Evolutionary conservation across 129 eudicot genomes (phyloP), one percentile per base, ranked within the genome.

Genomic region (Scalesia atractyloides): DNA sequence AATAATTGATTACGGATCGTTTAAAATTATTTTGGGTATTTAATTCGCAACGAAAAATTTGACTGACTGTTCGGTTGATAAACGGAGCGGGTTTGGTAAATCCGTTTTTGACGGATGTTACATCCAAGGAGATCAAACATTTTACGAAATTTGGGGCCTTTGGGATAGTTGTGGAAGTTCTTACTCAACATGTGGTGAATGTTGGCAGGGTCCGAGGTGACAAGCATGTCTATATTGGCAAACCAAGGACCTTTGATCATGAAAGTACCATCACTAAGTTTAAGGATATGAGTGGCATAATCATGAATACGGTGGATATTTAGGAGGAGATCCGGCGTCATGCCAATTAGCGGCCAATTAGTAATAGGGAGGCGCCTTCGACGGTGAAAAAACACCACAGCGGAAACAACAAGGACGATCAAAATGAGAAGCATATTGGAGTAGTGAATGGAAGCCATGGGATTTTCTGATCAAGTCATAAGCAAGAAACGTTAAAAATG

Each of bases 141-240:
- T 70, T 68, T 58, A 3, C 80, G 72, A 41, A 79, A 82, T 4
- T 78, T 56, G 4, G 85, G 83, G n/a, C 85, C 88, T 50, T 84
- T 86, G 1, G 87, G 87, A 14, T 82, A 86, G 64, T 86, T 85
- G 5, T 71, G 36, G 61, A 84, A 84, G 65, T 73, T 77, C 15
- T 57, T 73, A 70, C 83, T 85, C 70, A 85, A 43, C 19, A 85
- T 39, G 64, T 80, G 24, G 69, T 86, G 87, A 11, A 85, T 80
- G 59, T 88, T 85, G n/a, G 90, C 80, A 7, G 94, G 94, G 61
- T 85, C 87, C 1, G 76, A 43, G 22, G 90, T 85, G 20, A 73
- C 0, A 0, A 88, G 49, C 73, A 80, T 60, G 59, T 83, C 74
- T 73, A 78, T 68, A 22, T 79, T 81, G 18, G 88, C 41, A 47